phyloP scores from a whole-genome alignment of 495 filamentous ascomycete species.

The Schizothecium vesticola region DNA sequence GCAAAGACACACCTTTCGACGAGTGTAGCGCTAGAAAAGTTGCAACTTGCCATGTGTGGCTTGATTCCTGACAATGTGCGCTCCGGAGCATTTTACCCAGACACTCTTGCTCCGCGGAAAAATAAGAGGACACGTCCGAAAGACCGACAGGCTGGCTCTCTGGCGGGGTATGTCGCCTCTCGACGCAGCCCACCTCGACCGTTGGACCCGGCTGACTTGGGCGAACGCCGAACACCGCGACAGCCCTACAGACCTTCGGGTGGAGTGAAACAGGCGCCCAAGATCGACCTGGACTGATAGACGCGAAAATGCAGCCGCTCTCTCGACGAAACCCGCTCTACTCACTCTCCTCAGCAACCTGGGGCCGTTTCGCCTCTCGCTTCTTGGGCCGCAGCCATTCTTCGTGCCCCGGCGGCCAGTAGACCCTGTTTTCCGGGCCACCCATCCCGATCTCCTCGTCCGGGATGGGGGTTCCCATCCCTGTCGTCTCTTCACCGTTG shows the following conservation, averaged over 20 bases:
- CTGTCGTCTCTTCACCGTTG: conserved; percentile 38
- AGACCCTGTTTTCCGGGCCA: conserved; percentile 77
- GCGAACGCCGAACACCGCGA: background rate
- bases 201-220: background rate
- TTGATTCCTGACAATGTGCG: background rate
- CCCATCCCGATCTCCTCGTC: conserved; percentile 83
- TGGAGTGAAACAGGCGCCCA: background rate
- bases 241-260: background rate
- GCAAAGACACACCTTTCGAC: background rate
- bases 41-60: background rate
- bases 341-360: conserved; percentile 10
- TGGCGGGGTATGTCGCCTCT: background rate
- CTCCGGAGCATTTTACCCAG: background rate
- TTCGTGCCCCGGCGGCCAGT: conserved; percentile 87
- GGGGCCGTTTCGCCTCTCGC: conserved; percentile 51
- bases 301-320: background rate
- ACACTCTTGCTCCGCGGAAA: background rate
- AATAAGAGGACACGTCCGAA: background rate
- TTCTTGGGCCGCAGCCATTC: conserved; percentile 83
- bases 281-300: background rate
- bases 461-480: conserved; percentile 38
- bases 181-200: background rate
- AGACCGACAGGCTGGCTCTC: background rate
- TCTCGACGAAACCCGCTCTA: background rate
- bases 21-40: background rate